phyloP scores from a whole-genome alignment of 768 basidiomycete genomes.

The Ramaria rubella region DNA sequence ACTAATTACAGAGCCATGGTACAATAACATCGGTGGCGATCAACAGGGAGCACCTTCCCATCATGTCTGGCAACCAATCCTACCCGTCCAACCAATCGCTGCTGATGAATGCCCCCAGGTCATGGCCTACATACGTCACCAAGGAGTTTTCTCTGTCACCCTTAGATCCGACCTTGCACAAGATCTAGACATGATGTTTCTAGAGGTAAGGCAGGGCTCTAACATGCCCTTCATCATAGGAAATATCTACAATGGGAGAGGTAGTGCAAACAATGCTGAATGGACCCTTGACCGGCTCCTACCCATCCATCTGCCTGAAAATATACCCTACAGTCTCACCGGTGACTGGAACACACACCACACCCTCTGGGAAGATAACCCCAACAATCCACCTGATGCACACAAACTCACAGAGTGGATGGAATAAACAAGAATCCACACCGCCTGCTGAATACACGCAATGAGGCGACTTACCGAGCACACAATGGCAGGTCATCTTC shows the following conservation, averaged over 20 bases:
- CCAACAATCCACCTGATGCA: slow-evolving; percentile 15
- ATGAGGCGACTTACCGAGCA: neutral
- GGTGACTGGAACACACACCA: too few relatives aligned
- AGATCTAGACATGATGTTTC: too few relatives aligned
- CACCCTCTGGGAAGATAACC: slow-evolving; percentile 16
- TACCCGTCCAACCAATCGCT: too few relatives aligned
- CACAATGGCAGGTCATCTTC: neutral
- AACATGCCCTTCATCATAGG: slow-evolving; percentile 15
- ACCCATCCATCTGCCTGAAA: neutral
- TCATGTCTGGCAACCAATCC: too few relatives aligned
- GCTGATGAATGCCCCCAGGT: slow-evolving; percentile 1
- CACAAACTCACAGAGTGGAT: neutral
- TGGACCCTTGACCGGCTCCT: neutral
- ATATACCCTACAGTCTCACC: slow-evolving; percentile 17
- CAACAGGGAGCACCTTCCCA: too few relatives aligned
- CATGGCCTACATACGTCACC: slow-evolving; percentile 16
- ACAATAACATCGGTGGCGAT: too few relatives aligned
- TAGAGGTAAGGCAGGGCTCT: slow-evolving; percentile 17
- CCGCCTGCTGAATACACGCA: neutral
- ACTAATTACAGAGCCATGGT: slow-evolving; percentile 12
- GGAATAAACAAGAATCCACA: neutral
- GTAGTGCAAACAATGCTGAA: slow-evolving; percentile 3
- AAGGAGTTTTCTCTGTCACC: slow-evolving; percentile 18
- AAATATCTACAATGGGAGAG: too few relatives aligned
- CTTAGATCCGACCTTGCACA: slow-evolving; percentile 20